These are phyloP conservation scores for Rhinocladiella similis DNA, from an alignment of 2,329 filamentous ascomycete species.

Conservation along the genomic window DNA sequence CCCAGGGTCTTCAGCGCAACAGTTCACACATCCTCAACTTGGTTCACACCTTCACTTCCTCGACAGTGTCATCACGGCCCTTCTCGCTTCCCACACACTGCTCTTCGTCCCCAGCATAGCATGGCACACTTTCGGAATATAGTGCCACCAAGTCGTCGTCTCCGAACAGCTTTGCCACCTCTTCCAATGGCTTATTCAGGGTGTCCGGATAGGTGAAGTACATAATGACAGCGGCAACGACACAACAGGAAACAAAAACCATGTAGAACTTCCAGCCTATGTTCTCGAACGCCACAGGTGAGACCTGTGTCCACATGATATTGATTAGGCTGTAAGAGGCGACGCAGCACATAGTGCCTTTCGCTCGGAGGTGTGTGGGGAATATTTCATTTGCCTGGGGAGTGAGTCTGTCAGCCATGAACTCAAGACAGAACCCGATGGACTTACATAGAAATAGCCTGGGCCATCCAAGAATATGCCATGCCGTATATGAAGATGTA, in stretches of 20 bases:
- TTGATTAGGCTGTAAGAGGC: conserved; percentile 16
- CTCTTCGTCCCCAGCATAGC: too few species aligned
- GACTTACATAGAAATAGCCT: conserved; percentile 17
- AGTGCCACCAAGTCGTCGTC: background rate
- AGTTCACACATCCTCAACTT: too few species aligned
- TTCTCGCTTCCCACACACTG: too few species aligned
- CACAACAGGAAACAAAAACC: background rate
- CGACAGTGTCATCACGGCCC: too few species aligned
- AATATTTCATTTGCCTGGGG: conserved; percentile 22
- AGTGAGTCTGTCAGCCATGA: conserved; percentile 34
- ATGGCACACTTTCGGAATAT: too few species aligned
- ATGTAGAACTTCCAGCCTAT: conserved; percentile 16
- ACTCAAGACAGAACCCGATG: too few species aligned
- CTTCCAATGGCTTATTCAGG: background rate
- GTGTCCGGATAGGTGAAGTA: background rate
- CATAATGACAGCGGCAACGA: background rate
- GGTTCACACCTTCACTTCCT: too few species aligned
- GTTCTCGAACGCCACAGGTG: conserved; percentile 28
- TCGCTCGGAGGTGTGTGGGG: conserved; percentile 12
- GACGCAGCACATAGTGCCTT: too few species aligned
- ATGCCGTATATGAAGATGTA: conserved; percentile 5
- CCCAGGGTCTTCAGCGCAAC: too few species aligned
- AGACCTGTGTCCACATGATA: conserved; percentile 23
- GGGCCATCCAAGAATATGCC: conserved; percentile 21
- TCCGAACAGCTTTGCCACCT: conserved; percentile 1